Evolutionary conservation across 192 early-diverging fungal species (phyloP).

Genomic region (Helicostylum pulchrum): DNA sequence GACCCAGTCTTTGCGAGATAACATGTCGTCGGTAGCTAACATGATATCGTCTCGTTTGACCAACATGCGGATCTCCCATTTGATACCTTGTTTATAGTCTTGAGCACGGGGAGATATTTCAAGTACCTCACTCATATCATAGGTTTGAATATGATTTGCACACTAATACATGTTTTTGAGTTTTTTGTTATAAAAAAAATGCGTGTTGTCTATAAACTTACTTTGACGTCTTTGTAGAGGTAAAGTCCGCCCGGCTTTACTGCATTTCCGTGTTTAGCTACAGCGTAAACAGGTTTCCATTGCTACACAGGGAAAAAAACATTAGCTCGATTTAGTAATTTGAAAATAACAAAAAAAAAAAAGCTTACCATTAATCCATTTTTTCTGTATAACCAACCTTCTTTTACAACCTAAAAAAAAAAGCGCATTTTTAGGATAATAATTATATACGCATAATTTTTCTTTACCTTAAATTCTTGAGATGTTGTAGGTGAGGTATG

Average conservation of each 20-base stretch:
- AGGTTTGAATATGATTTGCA: conserved; percentile 40
- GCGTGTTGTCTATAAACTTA: conserved; percentile 18
- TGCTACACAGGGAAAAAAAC: conserved; percentile 25
- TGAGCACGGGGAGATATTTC: conserved; percentile 43
- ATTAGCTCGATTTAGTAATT: neutral
- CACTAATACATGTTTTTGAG: conserved; percentile 21
- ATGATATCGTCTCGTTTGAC: conserved; percentile 45
- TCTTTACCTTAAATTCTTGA: conserved; percentile 28
- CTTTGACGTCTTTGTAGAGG: conserved; percentile 53
- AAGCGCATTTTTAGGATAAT: neutral
- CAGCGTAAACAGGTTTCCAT: conserved; percentile 50
- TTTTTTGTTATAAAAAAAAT: neutral
- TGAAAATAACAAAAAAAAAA: neutral
- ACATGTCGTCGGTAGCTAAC: conserved; percentile 45
- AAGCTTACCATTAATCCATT: conserved; percentile 42
- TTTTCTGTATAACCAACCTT: conserved; percentile 51
- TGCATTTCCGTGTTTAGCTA: conserved; percentile 46
- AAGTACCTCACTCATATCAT: conserved; percentile 48
- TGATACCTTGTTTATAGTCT: conserved; percentile 39
- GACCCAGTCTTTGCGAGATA: conserved; percentile 47
- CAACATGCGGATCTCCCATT: conserved; percentile 46
- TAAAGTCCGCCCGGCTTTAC: conserved; percentile 45
- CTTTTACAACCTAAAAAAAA: conserved; percentile 40
- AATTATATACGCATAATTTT: too few relatives aligned
- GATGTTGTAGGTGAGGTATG: neutral